These are phyloP conservation scores for Penicillium tannophilum DNA, from an alignment of 495 filamentous ascomycete genomes.

Conservation along the genomic window DNA sequence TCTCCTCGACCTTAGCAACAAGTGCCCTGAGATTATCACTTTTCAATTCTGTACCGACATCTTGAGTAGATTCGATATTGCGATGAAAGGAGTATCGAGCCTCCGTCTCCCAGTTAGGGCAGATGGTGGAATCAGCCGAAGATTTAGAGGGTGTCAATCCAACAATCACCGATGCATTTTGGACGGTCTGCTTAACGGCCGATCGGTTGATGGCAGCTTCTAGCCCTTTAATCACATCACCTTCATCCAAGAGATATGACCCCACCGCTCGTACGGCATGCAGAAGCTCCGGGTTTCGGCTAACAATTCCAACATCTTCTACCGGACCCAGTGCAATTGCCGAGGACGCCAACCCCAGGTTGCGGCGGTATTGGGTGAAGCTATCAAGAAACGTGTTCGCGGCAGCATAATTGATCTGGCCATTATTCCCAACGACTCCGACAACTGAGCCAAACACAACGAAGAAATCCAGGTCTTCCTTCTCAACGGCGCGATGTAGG, in stretches of 20 bases:
- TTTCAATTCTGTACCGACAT: background rate
- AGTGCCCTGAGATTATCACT: background rate
- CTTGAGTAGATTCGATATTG: too few relatives aligned
- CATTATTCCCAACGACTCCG: conserved; percentile 84
- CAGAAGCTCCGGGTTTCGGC: background rate
- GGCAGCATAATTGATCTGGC: conserved; percentile 95
- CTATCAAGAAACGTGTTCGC: conserved; percentile 58
- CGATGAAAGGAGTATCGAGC: too few relatives aligned
- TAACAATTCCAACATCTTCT: conserved; percentile 5
- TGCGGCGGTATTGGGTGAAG: background rate
- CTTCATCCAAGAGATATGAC: background rate
- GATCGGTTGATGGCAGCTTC: too few relatives aligned
- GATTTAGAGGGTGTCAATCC: too few relatives aligned
- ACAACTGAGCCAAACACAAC: conserved; percentile 1
- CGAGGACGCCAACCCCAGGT: background rate
- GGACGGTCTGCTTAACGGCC: too few relatives aligned
- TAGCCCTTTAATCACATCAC: too few relatives aligned
- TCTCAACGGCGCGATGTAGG: conserved; percentile 2
- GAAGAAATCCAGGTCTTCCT: background rate
- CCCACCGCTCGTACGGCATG: too few relatives aligned
- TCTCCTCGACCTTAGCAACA: background rate
- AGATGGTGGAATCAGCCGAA: too few relatives aligned
- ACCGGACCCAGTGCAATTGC: background rate
- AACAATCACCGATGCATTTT: too few relatives aligned
- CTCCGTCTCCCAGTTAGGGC: too few relatives aligned